Conservation (phyloP, 192 early-diverging fungal genomes). For the Linnemannia schmuckeri region DNA sequence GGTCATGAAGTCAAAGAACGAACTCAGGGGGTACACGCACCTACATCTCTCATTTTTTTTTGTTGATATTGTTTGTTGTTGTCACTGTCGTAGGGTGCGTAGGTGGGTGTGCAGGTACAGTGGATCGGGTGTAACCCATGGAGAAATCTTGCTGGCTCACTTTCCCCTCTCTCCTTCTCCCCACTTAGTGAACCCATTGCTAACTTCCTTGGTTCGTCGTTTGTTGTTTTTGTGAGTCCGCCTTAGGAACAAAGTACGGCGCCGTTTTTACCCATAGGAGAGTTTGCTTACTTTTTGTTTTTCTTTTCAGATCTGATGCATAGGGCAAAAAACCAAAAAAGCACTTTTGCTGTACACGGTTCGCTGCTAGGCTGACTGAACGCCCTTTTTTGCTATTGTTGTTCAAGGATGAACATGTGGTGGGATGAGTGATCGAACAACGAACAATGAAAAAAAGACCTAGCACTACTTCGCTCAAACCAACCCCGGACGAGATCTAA, state of each 20-base stretch:
- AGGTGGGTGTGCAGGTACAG: not conserved
- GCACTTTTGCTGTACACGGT: not conserved
- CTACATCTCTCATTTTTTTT: not conserved
- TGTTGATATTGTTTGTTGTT: not conserved
- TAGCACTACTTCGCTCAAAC: not conserved
- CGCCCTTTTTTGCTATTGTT: not conserved
- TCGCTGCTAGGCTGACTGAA: not conserved
- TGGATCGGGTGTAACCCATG: not conserved
- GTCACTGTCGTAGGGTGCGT: not conserved
- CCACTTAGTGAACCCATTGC: not conserved
- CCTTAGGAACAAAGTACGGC: slow-evolving; percentile 6
- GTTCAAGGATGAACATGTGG: not conserved
- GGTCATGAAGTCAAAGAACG: not conserved
- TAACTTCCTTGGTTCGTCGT: not conserved
- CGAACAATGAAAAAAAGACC: not conserved
- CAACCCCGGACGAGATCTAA: not conserved
- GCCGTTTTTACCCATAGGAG: not conserved
- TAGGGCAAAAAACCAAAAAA: not conserved
- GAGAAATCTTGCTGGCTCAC: not conserved
- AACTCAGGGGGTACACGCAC: not conserved
- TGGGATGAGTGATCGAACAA: not conserved
- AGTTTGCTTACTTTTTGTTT: not conserved
- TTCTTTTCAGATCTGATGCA: not conserved
- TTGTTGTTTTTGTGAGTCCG: not conserved
- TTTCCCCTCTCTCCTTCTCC: not conserved